Base-by-base conservation (phyloP, 352 stramenopile species). In the Globisporangium paroecandrum region DNA sequence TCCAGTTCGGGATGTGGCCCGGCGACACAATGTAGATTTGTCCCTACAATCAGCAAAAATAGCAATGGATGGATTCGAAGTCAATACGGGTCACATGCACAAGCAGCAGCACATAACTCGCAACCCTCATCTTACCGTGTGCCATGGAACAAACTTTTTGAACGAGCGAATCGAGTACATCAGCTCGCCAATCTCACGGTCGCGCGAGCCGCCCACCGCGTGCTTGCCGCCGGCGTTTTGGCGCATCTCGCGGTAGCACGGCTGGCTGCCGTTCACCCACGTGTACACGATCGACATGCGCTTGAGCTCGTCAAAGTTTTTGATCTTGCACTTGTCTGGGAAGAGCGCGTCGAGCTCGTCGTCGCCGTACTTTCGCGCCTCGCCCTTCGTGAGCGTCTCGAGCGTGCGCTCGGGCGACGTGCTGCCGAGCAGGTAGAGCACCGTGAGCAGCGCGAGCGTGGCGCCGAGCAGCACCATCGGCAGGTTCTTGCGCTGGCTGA, bases 261-360 rank as follows among this genome's bases (percentile, higher is more conserved):
- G 86, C 73, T 91, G 75, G 56, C 75, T 92, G 65, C 87, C 89
- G 68, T 96, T 96, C 24, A 95, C 87, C 89, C 86, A 96, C 77
- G 86, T 96, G 81, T 96, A 96, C 54, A 96, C 89, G 66, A 96
- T 94, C 49, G 84, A 90, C 82, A 93, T 91, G 72, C 85, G 89
- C 4, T 87, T 85, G 56, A 96, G 64, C 61, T 83, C 68, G 58
- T 96, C 85, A 65, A 91, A 94, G 78, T 95, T 94, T 70, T 91
- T 88, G 72, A 95, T 94, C 63, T 82, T 77, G 75, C 88, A 95
- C 68, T 92, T 77, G 56, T 79, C 85, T 0, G 82, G 85, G 77
- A 85, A 96, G 61, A 89, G 66, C 34, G 86, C 70, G 55, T 83
- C 71, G 36, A 91, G 77, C 64, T 83, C 76, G 3, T 64, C 67